These are phyloP conservation scores for Ogataea kodamae DNA, from an alignment of 805 yeast genomes.

Conservation along the genomic window DNA sequence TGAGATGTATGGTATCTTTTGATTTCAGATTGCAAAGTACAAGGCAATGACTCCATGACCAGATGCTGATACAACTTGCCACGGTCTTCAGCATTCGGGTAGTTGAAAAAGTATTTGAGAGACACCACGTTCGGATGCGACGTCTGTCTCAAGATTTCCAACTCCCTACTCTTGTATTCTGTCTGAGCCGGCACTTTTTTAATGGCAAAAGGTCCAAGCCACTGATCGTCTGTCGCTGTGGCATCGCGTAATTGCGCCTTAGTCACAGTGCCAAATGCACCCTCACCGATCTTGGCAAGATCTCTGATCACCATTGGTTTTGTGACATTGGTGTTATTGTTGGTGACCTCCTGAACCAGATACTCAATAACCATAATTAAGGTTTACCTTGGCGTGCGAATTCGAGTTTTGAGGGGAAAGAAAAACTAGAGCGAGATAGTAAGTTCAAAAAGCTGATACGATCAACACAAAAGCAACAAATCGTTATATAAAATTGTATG, in stretches of 20 bases:
- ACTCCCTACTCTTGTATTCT: conserved; percentile 77
- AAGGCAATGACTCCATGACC: conserved; percentile 87
- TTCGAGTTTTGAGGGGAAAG: no score
- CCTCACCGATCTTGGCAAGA: conserved; percentile 75
- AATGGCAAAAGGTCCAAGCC: conserved; percentile 82
- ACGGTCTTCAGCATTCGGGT: conserved; percentile 53
- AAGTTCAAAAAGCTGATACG: no score
- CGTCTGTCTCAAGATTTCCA: conserved; percentile 70
- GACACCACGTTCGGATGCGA: conserved; percentile 77
- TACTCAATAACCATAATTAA: conserved; percentile 36
- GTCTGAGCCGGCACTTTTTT: conserved; percentile 86
- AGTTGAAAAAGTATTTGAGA: conserved; percentile 67
- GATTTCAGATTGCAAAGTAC: conserved; percentile 72
- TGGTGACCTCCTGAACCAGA: conserved; percentile 57
- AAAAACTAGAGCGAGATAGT: no score
- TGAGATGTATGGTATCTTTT: conserved; percentile 61
- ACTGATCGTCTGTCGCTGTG: conserved; percentile 30
- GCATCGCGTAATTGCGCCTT: conserved; percentile 53
- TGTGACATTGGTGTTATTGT: conserved; percentile 49
- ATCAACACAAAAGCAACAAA: no score
- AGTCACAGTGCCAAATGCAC: conserved; percentile 82
- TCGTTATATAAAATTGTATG: conserved; percentile 2
- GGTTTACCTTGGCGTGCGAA: neutral
- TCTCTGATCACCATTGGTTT: conserved; percentile 68
- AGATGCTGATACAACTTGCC: conserved; percentile 70